phyloP scores from a whole-genome alignment of 1,284 basidiomycete genomes.

The Ganoderma leucocontextum region DNA sequence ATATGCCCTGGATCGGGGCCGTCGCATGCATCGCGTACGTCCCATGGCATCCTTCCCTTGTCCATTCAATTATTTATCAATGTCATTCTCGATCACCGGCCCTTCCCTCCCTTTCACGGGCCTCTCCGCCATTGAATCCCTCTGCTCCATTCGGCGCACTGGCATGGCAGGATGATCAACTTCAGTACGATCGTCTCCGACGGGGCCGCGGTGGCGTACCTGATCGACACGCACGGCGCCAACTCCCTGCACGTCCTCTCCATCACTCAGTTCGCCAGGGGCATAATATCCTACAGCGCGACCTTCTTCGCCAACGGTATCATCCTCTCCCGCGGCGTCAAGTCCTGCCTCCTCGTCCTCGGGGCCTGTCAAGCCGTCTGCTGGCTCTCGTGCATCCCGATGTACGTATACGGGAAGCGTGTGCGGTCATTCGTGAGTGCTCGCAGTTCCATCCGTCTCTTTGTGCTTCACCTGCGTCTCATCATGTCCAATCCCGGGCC shows the following conservation, averaged over 20 bases:
- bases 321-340: constrained; percentile 47
- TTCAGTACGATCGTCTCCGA: constrained; percentile 52
- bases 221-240: constrained; percentile 51
- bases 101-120: no score
- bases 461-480: no score
- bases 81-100: no score
- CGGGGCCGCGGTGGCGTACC: constrained; percentile 51
- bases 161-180: constrained; percentile 42
- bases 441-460: not conserved
- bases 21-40: constrained; percentile 51
- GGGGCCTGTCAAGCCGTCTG: constrained; percentile 49
- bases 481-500: no score
- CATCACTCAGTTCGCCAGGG: constrained; percentile 52
- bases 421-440: constrained; percentile 50
- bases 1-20: constrained; percentile 55
- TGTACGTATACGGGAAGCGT: constrained; percentile 53
- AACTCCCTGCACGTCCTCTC: constrained; percentile 53
- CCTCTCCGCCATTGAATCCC: no score
- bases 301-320: constrained; percentile 56
- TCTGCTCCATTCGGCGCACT: no score
- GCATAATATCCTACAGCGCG: constrained; percentile 53
- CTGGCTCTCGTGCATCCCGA: constrained; percentile 49
- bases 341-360: constrained; percentile 48
- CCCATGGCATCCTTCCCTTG: not conserved
- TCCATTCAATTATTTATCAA: not conserved